Evolutionary conservation across 1,139 yeast species (phyloP), one percentile per base, ranked within the genome.

Genomic region (Spathaspora sp.): DNA sequence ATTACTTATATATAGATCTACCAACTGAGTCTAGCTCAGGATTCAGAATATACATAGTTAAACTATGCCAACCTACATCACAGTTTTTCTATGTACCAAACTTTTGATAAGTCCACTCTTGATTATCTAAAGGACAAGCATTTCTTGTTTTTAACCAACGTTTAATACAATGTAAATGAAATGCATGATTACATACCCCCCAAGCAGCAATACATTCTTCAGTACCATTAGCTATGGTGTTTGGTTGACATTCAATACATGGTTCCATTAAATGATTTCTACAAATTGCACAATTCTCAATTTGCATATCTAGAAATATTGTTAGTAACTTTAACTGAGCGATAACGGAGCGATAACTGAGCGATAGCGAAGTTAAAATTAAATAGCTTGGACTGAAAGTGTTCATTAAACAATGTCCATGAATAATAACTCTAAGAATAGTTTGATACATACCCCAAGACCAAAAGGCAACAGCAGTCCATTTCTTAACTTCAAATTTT

Each of bases 391-490:
- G 23, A 20, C 23, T 4, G n/a, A 23, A n/a, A 4, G 9, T n/a
- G n/a, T n/a, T n/a, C n/a, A n/a, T n/a, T n/a, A n/a, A n/a, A n/a
- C n/a, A 6, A 18, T 23, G 20, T 23, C 5, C 9, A 11, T 20
- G 25, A 23, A 24, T 24, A 7, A 24, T 24, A 24, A 24, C 6
- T 24, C n/a, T 15, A 9, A 8, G 37, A 23, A 25, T 25, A 25
- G n/a, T 25, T 33, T 13, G 10, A 50, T 60, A 75, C 78, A 61
- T 75, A 76, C 83, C 98, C 99, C 99, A 95, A 1, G 97, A 90
- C 99, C 99, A 95, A 62, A 93, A 90, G 15, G 99, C 98, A 45
- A 95, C 99, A 0, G 99, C 98, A 13, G 97, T 90, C 99, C 99
- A 93, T 73, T 75, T 75, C 58, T 74, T 75, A 23, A 75, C 78